Conservation (phyloP, 345 rosid species). For the Eucalyptus leucophloia region DNA sequence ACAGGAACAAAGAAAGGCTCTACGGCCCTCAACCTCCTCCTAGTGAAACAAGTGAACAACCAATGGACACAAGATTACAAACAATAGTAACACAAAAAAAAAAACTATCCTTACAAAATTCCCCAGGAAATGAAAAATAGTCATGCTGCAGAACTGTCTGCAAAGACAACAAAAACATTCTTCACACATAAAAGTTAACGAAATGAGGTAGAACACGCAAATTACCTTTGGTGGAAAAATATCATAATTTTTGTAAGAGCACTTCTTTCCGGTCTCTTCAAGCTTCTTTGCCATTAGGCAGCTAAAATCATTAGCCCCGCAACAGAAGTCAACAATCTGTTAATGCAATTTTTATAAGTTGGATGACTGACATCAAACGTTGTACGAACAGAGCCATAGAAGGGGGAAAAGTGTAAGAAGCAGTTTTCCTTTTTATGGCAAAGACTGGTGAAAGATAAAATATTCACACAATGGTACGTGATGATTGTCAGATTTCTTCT, state of each 20-base stretch:
- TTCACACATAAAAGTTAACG: neutral
- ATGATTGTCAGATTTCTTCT: neutral
- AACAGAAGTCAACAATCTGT: slow-evolving; percentile 93
- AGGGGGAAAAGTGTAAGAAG: neutral
- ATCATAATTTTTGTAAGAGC: slow-evolving; percentile 76
- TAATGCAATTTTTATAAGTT: neutral
- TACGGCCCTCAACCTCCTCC: neutral
- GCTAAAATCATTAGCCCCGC: slow-evolving; percentile 96
- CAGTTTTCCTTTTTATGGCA: neutral
- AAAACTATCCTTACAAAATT: neutral
- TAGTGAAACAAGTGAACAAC: neutral
- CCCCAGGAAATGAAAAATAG: neutral
- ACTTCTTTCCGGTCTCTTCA: slow-evolving; percentile 72
- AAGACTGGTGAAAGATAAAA: neutral
- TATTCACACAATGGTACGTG: neutral
- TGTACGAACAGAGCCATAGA: neutral
- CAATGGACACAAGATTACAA: neutral
- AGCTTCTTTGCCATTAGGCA: slow-evolving; percentile 68
- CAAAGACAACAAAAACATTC: neutral
- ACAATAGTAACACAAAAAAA: neutral
- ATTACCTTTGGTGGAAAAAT: slow-evolving; percentile 66
- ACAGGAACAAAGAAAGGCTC: neutral
- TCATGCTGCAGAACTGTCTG: neutral
- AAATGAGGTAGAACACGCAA: neutral
- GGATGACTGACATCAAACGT: neutral